Conservation (phyloP, 2,329 filamentous ascomycete genomes). For the Pyricularia sp. region DNA sequence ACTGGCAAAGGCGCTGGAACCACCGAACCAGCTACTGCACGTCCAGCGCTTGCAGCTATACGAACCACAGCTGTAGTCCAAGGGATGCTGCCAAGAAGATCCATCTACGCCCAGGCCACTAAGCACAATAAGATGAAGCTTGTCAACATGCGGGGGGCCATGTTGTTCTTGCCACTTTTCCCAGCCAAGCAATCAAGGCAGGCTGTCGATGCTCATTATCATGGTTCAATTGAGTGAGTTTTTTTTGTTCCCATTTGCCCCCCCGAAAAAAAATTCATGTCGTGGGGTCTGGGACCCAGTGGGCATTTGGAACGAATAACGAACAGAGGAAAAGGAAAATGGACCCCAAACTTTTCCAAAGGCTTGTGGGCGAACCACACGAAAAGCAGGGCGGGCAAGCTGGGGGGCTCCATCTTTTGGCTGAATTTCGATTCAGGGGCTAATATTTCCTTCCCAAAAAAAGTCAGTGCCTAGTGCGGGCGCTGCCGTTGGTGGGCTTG, state of each 20-base stretch:
- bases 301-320: too few relatives aligned
- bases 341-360: too few relatives aligned
- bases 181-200: not conserved
- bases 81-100: not conserved
- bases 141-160: not conserved
- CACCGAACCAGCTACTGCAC: too few relatives aligned
- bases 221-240: not conserved
- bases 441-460: not conserved
- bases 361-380: not conserved
- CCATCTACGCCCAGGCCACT: not conserved
- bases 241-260: not conserved
- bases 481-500: not conserved
- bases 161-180: not conserved
- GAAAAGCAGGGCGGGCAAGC: too few relatives aligned
- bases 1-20: too few relatives aligned
- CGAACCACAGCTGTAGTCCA: not conserved
- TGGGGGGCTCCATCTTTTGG: not conserved
- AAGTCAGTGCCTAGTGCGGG: too few relatives aligned
- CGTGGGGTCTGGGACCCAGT: too few relatives aligned
- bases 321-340: too few relatives aligned
- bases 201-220: not conserved
- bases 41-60: not conserved
- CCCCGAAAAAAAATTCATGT: too few relatives aligned
- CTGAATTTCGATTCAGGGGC: not conserved
- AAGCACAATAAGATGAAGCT: conserved; percentile 1